These are phyloP conservation scores for Bifiguratus adelaidae DNA, from an alignment of 192 early-diverging fungal genomes.

Conservation along the genomic window DNA sequence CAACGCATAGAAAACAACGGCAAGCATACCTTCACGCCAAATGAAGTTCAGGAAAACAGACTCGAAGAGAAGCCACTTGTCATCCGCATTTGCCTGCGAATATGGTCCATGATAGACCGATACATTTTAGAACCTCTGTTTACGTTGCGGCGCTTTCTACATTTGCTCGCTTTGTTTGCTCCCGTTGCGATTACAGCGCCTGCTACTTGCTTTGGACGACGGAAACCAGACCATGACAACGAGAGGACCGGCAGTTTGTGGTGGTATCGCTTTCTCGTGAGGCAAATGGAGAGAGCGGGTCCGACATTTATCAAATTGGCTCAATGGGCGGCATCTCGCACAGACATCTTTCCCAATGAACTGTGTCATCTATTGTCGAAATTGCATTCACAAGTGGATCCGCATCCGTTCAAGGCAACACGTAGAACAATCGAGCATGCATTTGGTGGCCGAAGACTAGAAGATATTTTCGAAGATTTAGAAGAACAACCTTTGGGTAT, in stretches of 20 bases:
- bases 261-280: constrained; percentile 79
- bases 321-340: constrained; percentile 90
- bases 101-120: too few species aligned
- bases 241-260: constrained; percentile 55
- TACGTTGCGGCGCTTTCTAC: constrained; percentile 41
- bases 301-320: constrained; percentile 95
- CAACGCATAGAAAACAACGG: too few species aligned
- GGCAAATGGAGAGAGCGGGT: constrained; percentile 74
- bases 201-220: constrained; percentile 38
- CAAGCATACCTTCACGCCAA: too few species aligned
- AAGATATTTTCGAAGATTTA: constrained; percentile 71
- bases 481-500: constrained; percentile 73
- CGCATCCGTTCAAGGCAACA: constrained; percentile 68
- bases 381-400: constrained; percentile 71
- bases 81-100: too few species aligned
- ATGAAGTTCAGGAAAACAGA: too few species aligned
- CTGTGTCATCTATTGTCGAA: constrained; percentile 65
- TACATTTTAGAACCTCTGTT: constrained; percentile 42
- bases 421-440: constrained; percentile 46
- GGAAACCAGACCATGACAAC: constrained; percentile 22
- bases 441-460: constrained; percentile 50
- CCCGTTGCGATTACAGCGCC: constrained; percentile 57
- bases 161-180: constrained; percentile 56
- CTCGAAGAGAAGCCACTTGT: too few species aligned
- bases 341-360: constrained; percentile 72